Percentiles rank a stretch among this genome's conserved stretches.
phyloP scores from a whole-genome alignment of 1,139 yeast genomes.

The Suhomyces maxii region DNA sequence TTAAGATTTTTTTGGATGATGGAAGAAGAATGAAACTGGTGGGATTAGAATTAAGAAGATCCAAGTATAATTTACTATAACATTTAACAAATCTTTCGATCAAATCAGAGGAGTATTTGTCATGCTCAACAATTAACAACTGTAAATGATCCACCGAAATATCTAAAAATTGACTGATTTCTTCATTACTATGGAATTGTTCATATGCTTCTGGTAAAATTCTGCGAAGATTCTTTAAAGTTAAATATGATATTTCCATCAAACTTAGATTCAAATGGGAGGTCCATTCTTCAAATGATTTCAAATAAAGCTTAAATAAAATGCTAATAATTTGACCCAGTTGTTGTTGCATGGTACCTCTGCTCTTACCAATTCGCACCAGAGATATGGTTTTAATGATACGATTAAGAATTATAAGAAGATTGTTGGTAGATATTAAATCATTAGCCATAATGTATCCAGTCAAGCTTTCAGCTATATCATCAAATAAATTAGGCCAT shows the following conservation, averaged over 20 bases:
- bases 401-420: constrained; percentile 70
- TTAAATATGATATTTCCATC: constrained; percentile 73
- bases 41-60: constrained; percentile 58
- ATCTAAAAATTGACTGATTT: constrained; percentile 60
- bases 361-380: constrained; percentile 79
- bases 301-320: constrained; percentile 57
- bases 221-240: constrained; percentile 73
- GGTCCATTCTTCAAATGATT: constrained; percentile 66
- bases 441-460: constrained; percentile 49
- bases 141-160: constrained; percentile 62
- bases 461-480: constrained; percentile 40
- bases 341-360: constrained; percentile 74
- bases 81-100: constrained; percentile 73
- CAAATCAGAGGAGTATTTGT: constrained; percentile 52
- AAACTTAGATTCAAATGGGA: constrained; percentile 39
- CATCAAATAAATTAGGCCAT: constrained; percentile 81
- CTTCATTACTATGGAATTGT: constrained; percentile 55
- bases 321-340: constrained; percentile 62
- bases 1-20: constrained; percentile 57
- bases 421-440: constrained; percentile 56
- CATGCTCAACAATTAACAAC: constrained; percentile 54
- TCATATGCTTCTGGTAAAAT: constrained; percentile 77
- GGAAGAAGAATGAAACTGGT: constrained; percentile 73
- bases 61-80: constrained; percentile 70
- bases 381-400: constrained; percentile 69